Percentiles rank a stretch among this genome's conserved stretches.
Conservation (phyloP, 306 rosid species). For the Dryas drummondii region DNA sequence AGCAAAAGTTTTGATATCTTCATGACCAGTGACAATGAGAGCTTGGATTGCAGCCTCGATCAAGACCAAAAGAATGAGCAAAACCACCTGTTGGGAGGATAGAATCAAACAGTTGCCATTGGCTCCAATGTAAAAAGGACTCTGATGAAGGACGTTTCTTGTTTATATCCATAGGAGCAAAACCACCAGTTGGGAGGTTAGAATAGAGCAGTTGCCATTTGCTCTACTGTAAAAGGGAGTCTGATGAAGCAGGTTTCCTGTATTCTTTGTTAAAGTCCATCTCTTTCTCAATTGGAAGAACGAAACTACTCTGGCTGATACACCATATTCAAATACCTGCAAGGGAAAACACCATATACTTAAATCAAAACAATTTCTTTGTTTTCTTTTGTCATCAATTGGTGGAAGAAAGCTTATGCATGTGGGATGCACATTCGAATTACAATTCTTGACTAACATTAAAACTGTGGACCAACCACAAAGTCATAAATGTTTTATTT, state of each 20-base stretch:
- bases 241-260: constrained; percentile 13
- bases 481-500: too few species aligned
- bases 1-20: constrained; percentile 60
- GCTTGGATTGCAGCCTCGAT: constrained; percentile 74
- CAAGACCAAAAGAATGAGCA: constrained; percentile 78
- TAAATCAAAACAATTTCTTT: too few species aligned
- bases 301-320: too few species aligned
- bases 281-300: too few species aligned
- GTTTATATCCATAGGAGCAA: constrained; percentile 30
- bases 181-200: constrained; percentile 48
- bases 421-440: too few species aligned
- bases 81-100: constrained; percentile 83
- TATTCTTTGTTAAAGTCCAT: too few species aligned
- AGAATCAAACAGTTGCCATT: constrained; percentile 69
- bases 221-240: constrained; percentile 54
- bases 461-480: too few species aligned
- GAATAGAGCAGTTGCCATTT: constrained; percentile 85
- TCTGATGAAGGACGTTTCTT: background rate
- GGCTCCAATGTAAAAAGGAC: constrained; percentile 52
- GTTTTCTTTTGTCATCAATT: too few species aligned
- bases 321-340: too few species aligned
- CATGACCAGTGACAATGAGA: constrained; percentile 49
- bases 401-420: too few species aligned
- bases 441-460: too few species aligned
- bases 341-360: too few species aligned